These are phyloP conservation scores for Pseudocercospora vitis DNA, from an alignment of 2,329 filamentous ascomycete genomes.

Conservation along the genomic window DNA sequence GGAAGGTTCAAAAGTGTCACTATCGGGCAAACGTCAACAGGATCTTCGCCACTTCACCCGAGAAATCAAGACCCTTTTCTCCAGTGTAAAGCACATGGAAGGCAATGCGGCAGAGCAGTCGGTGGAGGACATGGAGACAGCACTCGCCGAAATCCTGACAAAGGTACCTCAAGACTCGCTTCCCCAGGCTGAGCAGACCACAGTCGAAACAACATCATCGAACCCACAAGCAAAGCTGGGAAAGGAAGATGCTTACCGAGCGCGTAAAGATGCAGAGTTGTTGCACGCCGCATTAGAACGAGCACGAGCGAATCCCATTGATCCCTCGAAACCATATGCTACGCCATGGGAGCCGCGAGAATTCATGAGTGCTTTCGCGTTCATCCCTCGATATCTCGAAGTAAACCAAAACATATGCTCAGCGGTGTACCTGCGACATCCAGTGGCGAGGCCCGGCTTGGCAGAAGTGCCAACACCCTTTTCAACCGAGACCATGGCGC, in stretches of 20 bases:
- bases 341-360: constrained; percentile 87
- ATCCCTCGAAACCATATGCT: constrained; percentile 76
- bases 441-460: constrained; percentile 77
- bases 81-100: constrained; percentile 46
- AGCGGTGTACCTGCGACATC: constrained; percentile 91
- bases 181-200: constrained; percentile 18
- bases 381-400: constrained; percentile 92
- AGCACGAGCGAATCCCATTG: constrained; percentile 73
- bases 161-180: constrained; percentile 47
- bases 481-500: constrained; percentile 64
- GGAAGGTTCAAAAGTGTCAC: constrained; percentile 47
- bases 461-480: constrained; percentile 80
- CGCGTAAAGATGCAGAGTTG: constrained; percentile 57
- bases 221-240: constrained; percentile 36
- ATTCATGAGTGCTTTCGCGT: constrained; percentile 89
- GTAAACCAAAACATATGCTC: constrained; percentile 97
- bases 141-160: constrained; percentile 40
- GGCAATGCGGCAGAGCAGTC: constrained; percentile 27
- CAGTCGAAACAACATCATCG: constrained; percentile 31
- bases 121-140: constrained; percentile 38
- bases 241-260: constrained; percentile 49
- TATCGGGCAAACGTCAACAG: constrained; percentile 72
- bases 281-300: constrained; percentile 60
- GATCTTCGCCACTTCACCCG: constrained; percentile 71
- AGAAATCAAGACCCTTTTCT: constrained; percentile 63